A percentile compares a stretch with the other conserved stretches of the same genome.
Evolutionary conservation across 306 rosid genomes (phyloP).

Genomic region (Begonia loranthoides): DNA sequence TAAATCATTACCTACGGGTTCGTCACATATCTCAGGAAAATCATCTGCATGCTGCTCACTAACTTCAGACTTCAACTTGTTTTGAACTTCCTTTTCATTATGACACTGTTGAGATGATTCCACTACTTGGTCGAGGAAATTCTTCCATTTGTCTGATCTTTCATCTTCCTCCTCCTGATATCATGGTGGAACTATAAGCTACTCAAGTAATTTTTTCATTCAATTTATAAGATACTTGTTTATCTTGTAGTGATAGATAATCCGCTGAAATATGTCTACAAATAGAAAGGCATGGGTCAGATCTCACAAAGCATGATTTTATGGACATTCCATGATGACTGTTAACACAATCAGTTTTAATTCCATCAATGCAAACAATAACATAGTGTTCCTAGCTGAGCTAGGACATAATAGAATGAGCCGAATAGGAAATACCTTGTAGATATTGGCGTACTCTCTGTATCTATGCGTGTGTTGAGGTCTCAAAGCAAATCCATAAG

Average conservation of each 20-base stretch:
- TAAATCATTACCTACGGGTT: constrained; percentile 19
- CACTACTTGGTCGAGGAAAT: constrained; percentile 48
- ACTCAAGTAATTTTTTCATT: background rate
- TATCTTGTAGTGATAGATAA: no score
- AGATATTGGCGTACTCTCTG: constrained; percentile 47
- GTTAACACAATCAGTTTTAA: no score
- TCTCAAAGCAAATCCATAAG: constrained; percentile 90
- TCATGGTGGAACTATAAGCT: constrained; percentile 16
- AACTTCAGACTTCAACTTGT: constrained; percentile 24
- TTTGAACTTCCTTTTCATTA: constrained; percentile 23
- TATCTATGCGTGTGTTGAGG: constrained; percentile 78
- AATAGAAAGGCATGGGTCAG: no score
- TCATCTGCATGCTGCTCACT: constrained; percentile 25
- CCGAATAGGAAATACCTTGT: constrained; percentile 43
- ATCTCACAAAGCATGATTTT: background rate
- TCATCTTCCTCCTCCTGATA: constrained; percentile 86
- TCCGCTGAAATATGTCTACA: no score
- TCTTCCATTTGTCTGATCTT: constrained; percentile 59
- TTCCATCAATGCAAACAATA: no score
- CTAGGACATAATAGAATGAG: background rate
- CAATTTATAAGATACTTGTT: no score
- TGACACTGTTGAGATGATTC: constrained; percentile 22
- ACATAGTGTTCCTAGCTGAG: no score
- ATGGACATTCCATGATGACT: no score
- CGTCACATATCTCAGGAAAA: constrained; percentile 18